A percentile compares a stretch with the other conserved stretches of the same genome.
Evolutionary conservation across 805 yeast genomes (phyloP).

Genomic region (Lipomyces kockii): DNA sequence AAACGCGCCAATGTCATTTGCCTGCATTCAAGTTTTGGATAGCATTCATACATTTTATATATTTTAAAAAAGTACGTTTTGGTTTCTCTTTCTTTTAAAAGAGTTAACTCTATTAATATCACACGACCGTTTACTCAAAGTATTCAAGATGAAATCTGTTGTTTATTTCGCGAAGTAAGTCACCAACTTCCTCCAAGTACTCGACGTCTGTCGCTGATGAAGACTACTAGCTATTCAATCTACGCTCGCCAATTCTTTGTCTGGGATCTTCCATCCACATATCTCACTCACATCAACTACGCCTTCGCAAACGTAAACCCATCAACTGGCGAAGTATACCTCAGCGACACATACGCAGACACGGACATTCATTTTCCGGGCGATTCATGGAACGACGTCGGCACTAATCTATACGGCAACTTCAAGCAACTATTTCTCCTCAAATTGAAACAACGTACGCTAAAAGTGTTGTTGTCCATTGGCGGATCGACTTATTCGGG

Average conservation of each 20-base stretch:
- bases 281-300: conserved; percentile 71
- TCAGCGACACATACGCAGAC: conserved; percentile 70
- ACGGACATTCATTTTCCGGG: conserved; percentile 12
- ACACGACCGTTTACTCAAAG: background rate
- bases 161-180: conserved; percentile 31
- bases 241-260: conserved; percentile 62
- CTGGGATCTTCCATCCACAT: conserved; percentile 45
- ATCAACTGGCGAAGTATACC: conserved; percentile 56
- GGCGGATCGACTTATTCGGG: conserved; percentile 77
- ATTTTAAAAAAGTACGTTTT: background rate
- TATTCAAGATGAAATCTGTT: conserved; percentile 18
- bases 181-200: too few species aligned
- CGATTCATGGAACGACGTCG: conserved; percentile 24
- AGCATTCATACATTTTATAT: background rate
- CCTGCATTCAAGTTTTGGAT: conserved; percentile 49
- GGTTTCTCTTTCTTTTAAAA: background rate
- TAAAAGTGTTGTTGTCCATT: conserved; percentile 70
- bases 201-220: background rate
- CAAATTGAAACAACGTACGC: conserved; percentile 49
- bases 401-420: conserved; percentile 49
- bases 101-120: background rate
- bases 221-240: conserved; percentile 62
- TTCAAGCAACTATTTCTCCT: conserved; percentile 56
- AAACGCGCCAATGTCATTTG: conserved; percentile 45
- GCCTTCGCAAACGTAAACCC: conserved; percentile 71